Evolutionary conservation across 2,329 filamentous ascomycete species (phyloP), one percentile per base, ranked within the genome.

Genomic region (Xylogone sp.): DNA sequence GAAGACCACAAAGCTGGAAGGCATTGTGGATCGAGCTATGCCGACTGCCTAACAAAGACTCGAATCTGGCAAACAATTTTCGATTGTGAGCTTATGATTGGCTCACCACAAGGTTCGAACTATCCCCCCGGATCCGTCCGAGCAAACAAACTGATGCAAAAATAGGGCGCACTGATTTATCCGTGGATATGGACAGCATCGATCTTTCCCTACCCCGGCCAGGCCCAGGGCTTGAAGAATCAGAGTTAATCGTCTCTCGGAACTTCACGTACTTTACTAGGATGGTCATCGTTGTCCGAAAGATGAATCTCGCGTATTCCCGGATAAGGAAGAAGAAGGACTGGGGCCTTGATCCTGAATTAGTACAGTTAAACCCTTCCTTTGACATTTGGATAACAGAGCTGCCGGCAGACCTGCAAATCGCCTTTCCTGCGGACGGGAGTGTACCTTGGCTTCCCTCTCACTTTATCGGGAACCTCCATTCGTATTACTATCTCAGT

Each of bases 11-110:
- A 86, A 56, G 80, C 82, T 48, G 88, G 87, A 20, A 81, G 79
- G 49, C 68, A 79, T 1, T 97, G 94, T 65, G 84, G 81, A 4
- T 84, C 84, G 18, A 79, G 76, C 52, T 74, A 81, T 0, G 75
- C 83, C 6, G 93, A 97, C 47, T 97, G 93, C 65, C 76, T 89
- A 53, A 82, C 91, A 21, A 92, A 91, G 64, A 95, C 85, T 16
- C 81, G 93, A 45, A 82, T 97, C 27, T 97, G 93, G 93, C 92
- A 97, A 67, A 86, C 85, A 1, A 80, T 96, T 9, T 88, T 96
- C 65, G 76, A 90, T 20, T 86, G 90, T 56, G 93, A 97, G 70
- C 79, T 92, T 42, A 96, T 97, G 88, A 86, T 97, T 60, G 93
- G 93, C 51, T 91, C 88, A 19, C 90, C 93, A 2, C 92, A 97